Base-by-base conservation (phyloP, 495 filamentous ascomycete species). In the Cudoniella acicularis region DNA sequence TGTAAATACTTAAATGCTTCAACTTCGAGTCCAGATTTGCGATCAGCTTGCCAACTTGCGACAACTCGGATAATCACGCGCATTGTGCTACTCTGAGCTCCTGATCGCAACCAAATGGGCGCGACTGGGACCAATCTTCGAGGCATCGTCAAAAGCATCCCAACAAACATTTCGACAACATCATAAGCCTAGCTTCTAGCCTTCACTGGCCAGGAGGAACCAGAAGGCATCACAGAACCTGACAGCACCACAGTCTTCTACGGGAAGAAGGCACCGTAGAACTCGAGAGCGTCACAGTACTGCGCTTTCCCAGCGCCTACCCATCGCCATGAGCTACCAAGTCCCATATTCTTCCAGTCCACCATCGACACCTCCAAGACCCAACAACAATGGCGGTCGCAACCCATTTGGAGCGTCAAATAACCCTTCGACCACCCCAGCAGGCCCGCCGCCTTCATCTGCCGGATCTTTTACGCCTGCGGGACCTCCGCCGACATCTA, bases 381-480 rank as follows among this genome's bases (percentile, higher is more conserved):
- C 64, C 0, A 49, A 52, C 0, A 49, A 52, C 40, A 64, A 59
- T 62, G 52, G 63, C 45, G 63, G 55, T 1, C 49, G 48, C 54
- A 25, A n/a, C 43, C 46, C 40, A 8, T 72, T 70, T 56, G 70
- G 59, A 25, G 69, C 73, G 6, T 60, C 63, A 51, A 59, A 85
- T 66, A 36, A 36, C 30, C 78, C 84, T 27, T 92, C 91, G 0
- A 92, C 87, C 1, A 93, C 91, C 20, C 91, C 91, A 46, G 83
- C 85, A 23, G 89, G 85, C 10, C 84, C 81, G 49, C 90, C 91
- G 13, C 89, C 89, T 21, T 84, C 83, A 2, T 83, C 82, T 36
- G 73, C 79, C 10, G 76, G 77, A 20, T 91, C 89, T 26, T 91
- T 91, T 69, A 90, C 87, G 24, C 89, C 90, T 10, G 83, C 80